Evolutionary conservation across 108 stramenopile genomes (phyloP), one percentile per base, ranked within the genome.

Genomic region (Cyclostephanos invisitatus): DNA sequence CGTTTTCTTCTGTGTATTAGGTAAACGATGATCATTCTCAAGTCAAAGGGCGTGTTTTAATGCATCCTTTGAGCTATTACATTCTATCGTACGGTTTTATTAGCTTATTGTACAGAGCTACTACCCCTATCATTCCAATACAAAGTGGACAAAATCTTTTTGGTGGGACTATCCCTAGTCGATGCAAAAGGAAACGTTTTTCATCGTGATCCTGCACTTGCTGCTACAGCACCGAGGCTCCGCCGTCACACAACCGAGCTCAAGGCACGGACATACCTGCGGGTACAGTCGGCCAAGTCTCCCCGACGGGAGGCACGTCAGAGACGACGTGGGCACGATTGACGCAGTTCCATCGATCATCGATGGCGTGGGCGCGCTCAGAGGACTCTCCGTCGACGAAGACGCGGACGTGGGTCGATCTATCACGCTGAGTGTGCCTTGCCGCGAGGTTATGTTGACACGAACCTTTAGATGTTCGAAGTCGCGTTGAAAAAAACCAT

Each of bases 391-490:
- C 40, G 40, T 40, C 40, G 40, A 46, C 3, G 14, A 14, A 46
- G 44, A 40, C 44, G 44, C 17, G 44, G 14, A 46, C 14, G 44
- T 46, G 44, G 44, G 44, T 46, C 44, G 44, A 46, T 46, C 14
- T 14, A 14, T 46, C 6, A 58, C 42, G 25, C 28, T 69, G 40
- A 69, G 28, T 18, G 28, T 37, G 15, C 51, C 68, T 1, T 57
- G 12, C 36, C 42, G 53, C 22, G 40, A 57, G 6, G 55, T 56
- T 12, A 68, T 57, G 40, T 59, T 28, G 28, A 69, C 56, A 29
- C 38, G 36, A 44, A 69, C 36, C 47, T 58, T 69, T 25, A 69
- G 38, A 35, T 58, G 46, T 42, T 69, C 68, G 25, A 69, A 69
- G 29, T 69, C 56, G 2, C 68, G 35, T 25, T 57, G n/a, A 22